Evolutionary conservation across 345 rosid genomes (phyloP).

Genomic region (Cardamine resedifolia): DNA sequence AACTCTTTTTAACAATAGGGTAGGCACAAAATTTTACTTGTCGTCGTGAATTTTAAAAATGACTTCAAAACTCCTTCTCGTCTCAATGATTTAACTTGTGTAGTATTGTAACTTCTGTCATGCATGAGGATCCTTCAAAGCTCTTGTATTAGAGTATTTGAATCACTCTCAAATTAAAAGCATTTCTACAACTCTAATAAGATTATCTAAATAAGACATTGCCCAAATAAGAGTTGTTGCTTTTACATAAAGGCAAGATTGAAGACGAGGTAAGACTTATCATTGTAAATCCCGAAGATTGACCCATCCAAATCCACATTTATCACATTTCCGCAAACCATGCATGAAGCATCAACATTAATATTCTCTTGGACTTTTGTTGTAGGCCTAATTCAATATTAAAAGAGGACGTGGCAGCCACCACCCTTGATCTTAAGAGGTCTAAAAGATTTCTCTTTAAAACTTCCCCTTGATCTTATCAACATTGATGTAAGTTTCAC

Average conservation of each 20-base stretch:
- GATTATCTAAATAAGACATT: neutral
- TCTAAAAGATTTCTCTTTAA: no score
- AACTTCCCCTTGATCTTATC: no score
- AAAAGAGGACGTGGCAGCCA: no score
- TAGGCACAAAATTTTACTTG: neutral
- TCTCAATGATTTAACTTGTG: neutral
- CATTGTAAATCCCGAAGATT: neutral
- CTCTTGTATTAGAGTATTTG: neutral
- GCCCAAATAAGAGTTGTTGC: neutral
- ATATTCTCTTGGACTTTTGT: no score
- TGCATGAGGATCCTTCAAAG: neutral
- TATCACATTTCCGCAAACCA: neutral
- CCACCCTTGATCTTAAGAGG: no score
- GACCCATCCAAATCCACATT: neutral
- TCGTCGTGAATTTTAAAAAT: neutral
- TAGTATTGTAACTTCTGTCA: neutral
- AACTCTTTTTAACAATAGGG: neutral
- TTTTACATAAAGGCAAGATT: neutral
- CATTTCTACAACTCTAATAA: neutral
- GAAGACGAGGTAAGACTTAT: neutral
- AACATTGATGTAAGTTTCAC: no score
- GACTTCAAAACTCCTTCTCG: neutral
- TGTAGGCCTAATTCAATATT: no score
- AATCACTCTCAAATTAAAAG: neutral
- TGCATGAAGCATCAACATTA: neutral